Evolutionary conservation across 2,329 filamentous ascomycete genomes (phyloP), one percentile per base, ranked within the genome.

Genomic region (Calonectria ilicicola): DNA sequence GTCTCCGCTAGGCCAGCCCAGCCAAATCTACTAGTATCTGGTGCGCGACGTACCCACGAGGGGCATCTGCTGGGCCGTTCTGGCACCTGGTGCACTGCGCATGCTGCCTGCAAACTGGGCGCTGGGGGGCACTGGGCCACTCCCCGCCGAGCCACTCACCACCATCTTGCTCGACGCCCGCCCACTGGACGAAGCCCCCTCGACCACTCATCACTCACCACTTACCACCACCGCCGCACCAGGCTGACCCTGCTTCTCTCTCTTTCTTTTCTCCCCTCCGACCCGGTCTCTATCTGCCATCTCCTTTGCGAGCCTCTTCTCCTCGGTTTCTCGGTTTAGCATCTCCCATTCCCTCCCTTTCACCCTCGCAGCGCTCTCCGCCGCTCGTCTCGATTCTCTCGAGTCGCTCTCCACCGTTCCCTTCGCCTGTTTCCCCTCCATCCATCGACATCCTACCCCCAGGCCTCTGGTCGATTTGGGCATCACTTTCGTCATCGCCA

Each of bases 401-500:
- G 47, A 29, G 51, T 35, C 51, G 29, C 62, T 62, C 53, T 68
- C 53, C 65, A 68, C 53, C 53, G 29, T 44, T 49, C 32, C 46
- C 29, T 49, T 40, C 44, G 26, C 69, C 51, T 44, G 42, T 40
- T 68, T 67, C 77, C 72, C 75, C 72, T 78, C 76, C 74, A 77
- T 75, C 70, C 47, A 64, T 40, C 72, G 73, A 78, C 76, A 75
- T 79, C 75, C 71, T 70, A 67, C 77, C 76, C 77, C 69, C 63
- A 76, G 68, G 72, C 77, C 73, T 72, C 76, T 74, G 72, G 44
- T 62, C 47, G 65, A 71, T 71, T 73, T 78, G 72, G 71, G 72
- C 73, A 69, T 70, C 69, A 70, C 67, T 74, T 72, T 80, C 76
- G 77, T 79, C 76, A 77, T 79, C 75, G 65, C 71, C 66, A 75